Conservation (phyloP, 2,329 filamentous ascomycete genomes). For the Aspergillus intermedius region DNA sequence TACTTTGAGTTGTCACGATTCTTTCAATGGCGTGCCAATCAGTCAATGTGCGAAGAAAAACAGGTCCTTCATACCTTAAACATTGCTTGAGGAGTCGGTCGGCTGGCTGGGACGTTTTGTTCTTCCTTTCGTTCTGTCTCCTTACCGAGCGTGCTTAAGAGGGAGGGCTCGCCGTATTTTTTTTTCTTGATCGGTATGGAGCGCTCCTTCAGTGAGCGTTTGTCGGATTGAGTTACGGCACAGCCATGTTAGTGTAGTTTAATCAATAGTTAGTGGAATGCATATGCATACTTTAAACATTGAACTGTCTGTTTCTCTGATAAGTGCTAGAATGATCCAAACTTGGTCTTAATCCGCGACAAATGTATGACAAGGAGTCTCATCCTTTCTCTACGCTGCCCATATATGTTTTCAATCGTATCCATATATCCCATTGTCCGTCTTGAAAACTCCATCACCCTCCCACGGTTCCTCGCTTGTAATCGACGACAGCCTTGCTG, state of each 20-base stretch:
- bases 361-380: too few relatives aligned
- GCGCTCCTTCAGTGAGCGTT: slow-evolving; percentile 15
- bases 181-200: slow-evolving; percentile 18
- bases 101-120: slow-evolving; percentile 27
- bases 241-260: slow-evolving; percentile 7
- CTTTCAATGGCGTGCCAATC: slow-evolving; percentile 82
- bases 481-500: too few relatives aligned
- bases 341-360: too few relatives aligned
- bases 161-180: slow-evolving; percentile 25
- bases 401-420: too few relatives aligned
- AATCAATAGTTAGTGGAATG: slow-evolving; percentile 3
- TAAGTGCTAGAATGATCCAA: too few relatives aligned
- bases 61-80: slow-evolving; percentile 29
- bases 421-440: too few relatives aligned
- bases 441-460: too few relatives aligned
- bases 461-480: too few relatives aligned
- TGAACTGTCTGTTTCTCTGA: neutral
- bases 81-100: slow-evolving; percentile 19
- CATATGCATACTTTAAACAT: neutral
- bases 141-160: slow-evolving; percentile 16
- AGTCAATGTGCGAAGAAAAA: slow-evolving; percentile 91
- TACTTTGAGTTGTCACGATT: slow-evolving; percentile 94
- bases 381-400: too few relatives aligned
- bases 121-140: slow-evolving; percentile 19
- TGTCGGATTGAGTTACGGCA: slow-evolving; percentile 26